phyloP scores from a whole-genome alignment of 805 yeast species.

The Schwanniomyces vanrijiae region DNA sequence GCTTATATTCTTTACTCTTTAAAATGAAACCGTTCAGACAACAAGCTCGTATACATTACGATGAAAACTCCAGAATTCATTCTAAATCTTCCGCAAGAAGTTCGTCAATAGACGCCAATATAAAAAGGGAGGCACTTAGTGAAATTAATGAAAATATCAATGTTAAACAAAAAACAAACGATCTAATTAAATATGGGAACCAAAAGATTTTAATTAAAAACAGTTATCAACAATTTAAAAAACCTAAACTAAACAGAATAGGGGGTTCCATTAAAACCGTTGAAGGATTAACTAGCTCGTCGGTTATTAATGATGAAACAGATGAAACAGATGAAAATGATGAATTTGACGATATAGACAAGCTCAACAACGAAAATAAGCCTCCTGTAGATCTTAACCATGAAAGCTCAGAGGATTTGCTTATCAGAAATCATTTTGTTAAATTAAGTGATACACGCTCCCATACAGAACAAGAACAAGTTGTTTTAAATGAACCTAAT shows the following conservation, averaged over 20 bases:
- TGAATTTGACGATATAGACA: slow-evolving; percentile 9
- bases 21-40: slow-evolving; percentile 13
- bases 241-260: slow-evolving; percentile 18
- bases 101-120: slow-evolving; percentile 4
- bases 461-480: not conserved
- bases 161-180: slow-evolving; percentile 2
- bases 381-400: slow-evolving; percentile 3
- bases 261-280: slow-evolving; percentile 1
- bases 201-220: slow-evolving; percentile 18
- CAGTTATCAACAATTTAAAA: slow-evolving; percentile 18
- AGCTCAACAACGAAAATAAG: slow-evolving; percentile 12
- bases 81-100: slow-evolving; percentile 3
- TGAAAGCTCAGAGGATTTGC: slow-evolving; percentile 8
- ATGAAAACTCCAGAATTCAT: slow-evolving; percentile 17
- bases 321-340: slow-evolving; percentile 14
- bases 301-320: slow-evolving; percentile 12
- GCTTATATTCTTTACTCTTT: not conserved
- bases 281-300: slow-evolving; percentile 3
- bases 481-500: slow-evolving; percentile 1
- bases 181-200: slow-evolving; percentile 6
- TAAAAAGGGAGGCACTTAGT: slow-evolving; percentile 26
- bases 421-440: slow-evolving; percentile 7
- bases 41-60: slow-evolving; percentile 11
- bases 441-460: slow-evolving; percentile 1
- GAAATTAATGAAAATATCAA: slow-evolving; percentile 23